Evolutionary conservation across 768 basidiomycete genomes (phyloP).

Genomic region (Podaxis rugospora): DNA sequence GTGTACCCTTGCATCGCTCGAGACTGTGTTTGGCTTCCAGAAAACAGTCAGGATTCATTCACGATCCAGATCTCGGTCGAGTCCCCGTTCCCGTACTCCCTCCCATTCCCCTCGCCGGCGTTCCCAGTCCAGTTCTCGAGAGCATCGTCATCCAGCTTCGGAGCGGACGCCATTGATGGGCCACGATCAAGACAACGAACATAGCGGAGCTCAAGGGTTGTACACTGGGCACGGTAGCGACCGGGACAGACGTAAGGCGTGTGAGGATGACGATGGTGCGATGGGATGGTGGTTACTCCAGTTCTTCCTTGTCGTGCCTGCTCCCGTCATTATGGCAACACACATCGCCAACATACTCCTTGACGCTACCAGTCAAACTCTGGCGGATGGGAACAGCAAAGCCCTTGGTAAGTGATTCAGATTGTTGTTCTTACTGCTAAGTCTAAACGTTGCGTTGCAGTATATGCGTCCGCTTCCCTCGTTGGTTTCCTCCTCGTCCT

Average conservation of each 20-base stretch:
- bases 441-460: constrained; percentile 25
- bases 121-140: not conserved
- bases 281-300: constrained; percentile 56
- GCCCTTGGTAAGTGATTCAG: constrained; percentile 36
- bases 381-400: constrained; percentile 57
- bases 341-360: constrained; percentile 48
- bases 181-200: not conserved
- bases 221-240: not conserved
- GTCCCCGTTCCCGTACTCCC: not conserved
- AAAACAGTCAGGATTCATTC: constrained; percentile 12
- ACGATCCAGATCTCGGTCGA: not conserved
- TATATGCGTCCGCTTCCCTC: constrained; percentile 43
- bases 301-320: constrained; percentile 46
- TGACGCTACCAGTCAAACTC: constrained; percentile 48
- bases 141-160: not conserved
- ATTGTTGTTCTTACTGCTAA: not conserved
- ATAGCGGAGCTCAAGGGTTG: not conserved
- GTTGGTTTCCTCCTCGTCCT: constrained; percentile 48
- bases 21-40: constrained; percentile 21
- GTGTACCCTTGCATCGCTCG: constrained; percentile 16
- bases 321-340: constrained; percentile 47
- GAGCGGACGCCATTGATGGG: constrained; percentile 15
- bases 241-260: not conserved
- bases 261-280: constrained; percentile 20
- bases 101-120: not conserved